A percentile compares a stretch with the other conserved stretches of the same genome.
Conservation (phyloP, 331 rosid genomes). For the Saraca asoca region DNA sequence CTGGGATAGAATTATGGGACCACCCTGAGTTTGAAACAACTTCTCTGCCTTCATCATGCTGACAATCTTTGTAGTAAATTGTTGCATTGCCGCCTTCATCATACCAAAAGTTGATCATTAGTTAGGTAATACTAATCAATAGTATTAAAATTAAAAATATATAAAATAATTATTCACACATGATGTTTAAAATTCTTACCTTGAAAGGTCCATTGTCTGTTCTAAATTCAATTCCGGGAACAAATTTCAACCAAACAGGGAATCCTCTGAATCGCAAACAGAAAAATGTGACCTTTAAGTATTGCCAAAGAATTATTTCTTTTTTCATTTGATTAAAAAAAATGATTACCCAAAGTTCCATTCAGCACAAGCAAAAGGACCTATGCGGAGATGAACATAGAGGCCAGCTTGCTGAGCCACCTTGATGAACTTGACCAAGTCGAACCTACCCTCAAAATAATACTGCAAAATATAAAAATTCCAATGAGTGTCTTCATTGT, state of each 20-base stretch:
- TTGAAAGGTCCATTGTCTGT: constrained; percentile 94
- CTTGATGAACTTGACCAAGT: constrained; percentile 88
- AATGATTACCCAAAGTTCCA: constrained; percentile 90
- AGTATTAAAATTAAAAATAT: neutral
- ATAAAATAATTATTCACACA: neutral
- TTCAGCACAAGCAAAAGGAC: constrained; percentile 88
- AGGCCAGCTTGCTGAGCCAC: constrained; percentile 86
- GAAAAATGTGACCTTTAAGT: neutral
- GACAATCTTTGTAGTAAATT: constrained; percentile 77
- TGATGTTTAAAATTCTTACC: constrained; percentile 45
- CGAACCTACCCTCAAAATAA: constrained; percentile 82
- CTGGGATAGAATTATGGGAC: constrained; percentile 93
- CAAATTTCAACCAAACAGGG: constrained; percentile 95
- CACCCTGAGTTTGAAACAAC: constrained; percentile 84
- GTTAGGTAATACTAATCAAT: constrained; percentile 6
- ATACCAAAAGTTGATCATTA: constrained; percentile 18
- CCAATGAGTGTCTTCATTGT: neutral
- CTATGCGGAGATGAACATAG: constrained; percentile 88
- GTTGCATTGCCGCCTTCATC: constrained; percentile 83
- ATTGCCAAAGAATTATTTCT: no score
- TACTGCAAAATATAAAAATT: constrained; percentile 49
- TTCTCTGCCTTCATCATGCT: constrained; percentile 72
- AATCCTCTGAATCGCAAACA: constrained; percentile 77
- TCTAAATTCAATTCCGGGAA: constrained; percentile 87
- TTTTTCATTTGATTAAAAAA: neutral